phyloP scores from a whole-genome alignment of 495 filamentous ascomycete species.

The Penicillium maclennaniae region DNA sequence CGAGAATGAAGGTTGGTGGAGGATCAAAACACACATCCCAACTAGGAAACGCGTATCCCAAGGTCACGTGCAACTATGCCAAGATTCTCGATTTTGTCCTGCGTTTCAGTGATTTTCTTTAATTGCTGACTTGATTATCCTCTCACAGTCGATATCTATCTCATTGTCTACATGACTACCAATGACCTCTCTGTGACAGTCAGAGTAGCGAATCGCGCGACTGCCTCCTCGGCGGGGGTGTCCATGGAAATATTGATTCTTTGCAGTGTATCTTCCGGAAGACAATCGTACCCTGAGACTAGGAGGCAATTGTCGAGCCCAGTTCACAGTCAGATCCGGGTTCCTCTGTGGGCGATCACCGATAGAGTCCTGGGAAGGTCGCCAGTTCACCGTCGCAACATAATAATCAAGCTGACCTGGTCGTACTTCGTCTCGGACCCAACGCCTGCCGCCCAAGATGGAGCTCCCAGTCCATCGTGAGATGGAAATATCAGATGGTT shows the following conservation, averaged over 20 bases:
- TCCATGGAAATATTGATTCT: not conserved
- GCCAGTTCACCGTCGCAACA: constrained; percentile 23
- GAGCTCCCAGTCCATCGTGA: constrained; percentile 28
- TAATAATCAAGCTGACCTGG: constrained; percentile 29
- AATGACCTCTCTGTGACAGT: not conserved
- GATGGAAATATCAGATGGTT: constrained; percentile 7
- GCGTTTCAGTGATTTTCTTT: not conserved
- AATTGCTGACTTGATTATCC: not conserved
- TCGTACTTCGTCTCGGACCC: constrained; percentile 25
- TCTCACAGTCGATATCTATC: not conserved
- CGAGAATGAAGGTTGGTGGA: constrained; percentile 13
- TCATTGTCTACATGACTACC: not conserved
- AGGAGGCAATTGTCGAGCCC: not conserved
- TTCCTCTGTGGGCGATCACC: not conserved
- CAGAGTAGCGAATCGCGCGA: not conserved
- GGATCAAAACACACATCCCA: constrained; percentile 29
- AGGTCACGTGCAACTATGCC: constrained; percentile 16
- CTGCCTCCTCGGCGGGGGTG: not conserved
- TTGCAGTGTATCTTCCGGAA: not conserved
- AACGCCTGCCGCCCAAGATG: constrained; percentile 13
- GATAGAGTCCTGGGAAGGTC: constrained; percentile 2
- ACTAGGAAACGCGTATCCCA: constrained; percentile 18
- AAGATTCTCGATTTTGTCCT: not conserved
- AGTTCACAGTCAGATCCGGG: not conserved
- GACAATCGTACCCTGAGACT: not conserved